Evolutionary conservation across 257 asterid species (phyloP), one percentile per base, ranked within the genome.

Genomic region (Dorcoceras hygrometricum): DNA sequence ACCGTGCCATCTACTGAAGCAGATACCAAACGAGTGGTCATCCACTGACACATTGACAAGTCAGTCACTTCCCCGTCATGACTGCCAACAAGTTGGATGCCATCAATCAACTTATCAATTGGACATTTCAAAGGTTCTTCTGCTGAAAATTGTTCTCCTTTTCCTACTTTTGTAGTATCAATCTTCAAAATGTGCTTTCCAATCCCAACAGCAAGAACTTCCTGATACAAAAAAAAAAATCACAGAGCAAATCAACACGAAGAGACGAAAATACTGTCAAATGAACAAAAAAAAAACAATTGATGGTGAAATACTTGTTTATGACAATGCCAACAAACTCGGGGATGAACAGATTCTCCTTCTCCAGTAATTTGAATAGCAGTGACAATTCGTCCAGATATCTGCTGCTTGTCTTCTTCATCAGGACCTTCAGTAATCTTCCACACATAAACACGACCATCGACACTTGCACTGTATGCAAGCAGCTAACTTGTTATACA

Each of bases 291-390:
- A 10, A 28, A 57, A 36, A 64, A 46, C 25, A 50, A n/a, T 10
- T 3, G 36, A 69, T 62, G 68, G 63, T 27, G 59, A 70, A 36
- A 60, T 82, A 94, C 99, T 80, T 94, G 98, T 73, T 94, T 94
- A 83, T 90, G 96, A 71, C 98, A 90, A 73, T 94, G 99, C 99
- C 99, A 94, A 78, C 99, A 94, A 77, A 94, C 91, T 75, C 96
- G 84, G 56, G 99, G 98, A 73, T 90, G 99, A 66, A 85, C 89
- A 53, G 92, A 76, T 71, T 87, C 90, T 80, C 86, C 89, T 54
- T 88, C 95, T 72, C 96, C 96, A n/a, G 80, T 81, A 72, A 94
- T 78, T 28, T 94, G 96, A 65, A 94, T 73, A 59, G 99, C 96
- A 74, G 84, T 74, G 57, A 87, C 82, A 53, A 84, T 78, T 85